Evolutionary conservation across 1,284 basidiomycete genomes (phyloP), one percentile per base, ranked within the genome.

Genomic region (Trichosporon coremiiforme): DNA sequence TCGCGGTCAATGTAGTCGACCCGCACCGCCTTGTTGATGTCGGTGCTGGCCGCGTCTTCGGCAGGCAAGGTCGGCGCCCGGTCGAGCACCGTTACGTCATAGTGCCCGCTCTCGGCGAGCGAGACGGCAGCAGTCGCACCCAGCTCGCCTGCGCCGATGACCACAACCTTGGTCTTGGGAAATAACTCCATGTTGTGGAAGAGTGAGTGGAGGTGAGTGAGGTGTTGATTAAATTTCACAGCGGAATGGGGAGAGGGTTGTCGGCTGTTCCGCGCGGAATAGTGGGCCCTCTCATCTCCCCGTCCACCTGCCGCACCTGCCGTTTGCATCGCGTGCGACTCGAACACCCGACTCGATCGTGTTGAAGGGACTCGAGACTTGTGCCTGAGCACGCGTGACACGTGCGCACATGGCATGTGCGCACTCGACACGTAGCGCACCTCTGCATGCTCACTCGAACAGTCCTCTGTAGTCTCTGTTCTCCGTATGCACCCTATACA

Each of bases 81-180:
- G 77, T 94, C 92, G 60, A 95, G 85, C 3, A 95, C 80, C 1
- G 89, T 91, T 67, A 95, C 85, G 12, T 31, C 55, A 47, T 73
- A 86, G 79, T 89, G 91, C 12, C 91, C 90, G 68, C 88, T 85
- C 64, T 84, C 79, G 38, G 92, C 84, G n/a, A 94, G 87, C 76
- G 92, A 88, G 71, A 90, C 88, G 0, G 92, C 91, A 0, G 92
- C 91, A 2, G 92, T 92, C n/a, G 92, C 84, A 2, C 94, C 94
- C 77, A 94, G 94, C 71, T 89, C 90, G 12, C 94, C 93, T 38
- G 91, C 90, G n/a, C 93, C 93, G 62, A 94, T 85, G 73, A 95
- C 90, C 60, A 94, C 77, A 35, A 92, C 84, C n/a, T 71, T 70
- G 2, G 75, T 74, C 55, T 75, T 74, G 36, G 33, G 41, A 15